phyloP scores from a whole-genome alignment of 129 eudicot species.

The Pulicaria dysenterica region DNA sequence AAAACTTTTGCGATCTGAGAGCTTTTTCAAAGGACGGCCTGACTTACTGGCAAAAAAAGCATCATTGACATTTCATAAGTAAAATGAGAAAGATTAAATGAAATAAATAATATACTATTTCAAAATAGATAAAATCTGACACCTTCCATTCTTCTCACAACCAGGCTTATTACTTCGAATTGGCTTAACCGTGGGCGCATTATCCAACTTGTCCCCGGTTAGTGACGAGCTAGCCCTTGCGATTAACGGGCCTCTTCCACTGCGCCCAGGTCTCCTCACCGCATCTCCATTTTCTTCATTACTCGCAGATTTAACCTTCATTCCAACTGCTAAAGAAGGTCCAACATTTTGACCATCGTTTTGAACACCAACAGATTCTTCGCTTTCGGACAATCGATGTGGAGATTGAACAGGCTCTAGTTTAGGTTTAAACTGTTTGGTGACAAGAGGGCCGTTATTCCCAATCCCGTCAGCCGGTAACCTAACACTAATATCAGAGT shows the following conservation, averaged over 20 bases:
- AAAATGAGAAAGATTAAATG: conserved; percentile 23
- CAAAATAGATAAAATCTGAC: conserved; percentile 7
- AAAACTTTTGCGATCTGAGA: conserved; percentile 76
- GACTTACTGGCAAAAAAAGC: conserved; percentile 56
- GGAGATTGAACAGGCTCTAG: conserved; percentile 68
- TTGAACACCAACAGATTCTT: conserved; percentile 75
- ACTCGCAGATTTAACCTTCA: conserved; percentile 58
- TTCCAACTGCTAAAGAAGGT: conserved; percentile 41
- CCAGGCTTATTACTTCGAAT: conserved; percentile 58
- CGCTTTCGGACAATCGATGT: conserved; percentile 73
- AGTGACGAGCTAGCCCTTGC: conserved; percentile 66
- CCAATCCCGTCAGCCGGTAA: conserved; percentile 47
- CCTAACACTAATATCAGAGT: conserved; percentile 62
- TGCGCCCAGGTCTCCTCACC: conserved; percentile 75
- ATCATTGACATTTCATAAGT: not conserved
- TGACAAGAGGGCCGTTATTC: conserved; percentile 41
- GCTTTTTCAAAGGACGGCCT: conserved; percentile 82
- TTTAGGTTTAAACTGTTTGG: conserved; percentile 57
- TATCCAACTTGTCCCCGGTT: conserved; percentile 58
- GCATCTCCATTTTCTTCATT: conserved; percentile 70
- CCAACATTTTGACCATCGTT: conserved; percentile 53
- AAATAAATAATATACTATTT: not conserved
- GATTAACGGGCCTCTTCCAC: conserved; percentile 76
- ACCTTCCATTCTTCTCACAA: conserved; percentile 87
- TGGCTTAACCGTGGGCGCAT: conserved; percentile 53